Base-by-base conservation (phyloP, 306 rosid species). In the Fragaria nilgerrensis region DNA sequence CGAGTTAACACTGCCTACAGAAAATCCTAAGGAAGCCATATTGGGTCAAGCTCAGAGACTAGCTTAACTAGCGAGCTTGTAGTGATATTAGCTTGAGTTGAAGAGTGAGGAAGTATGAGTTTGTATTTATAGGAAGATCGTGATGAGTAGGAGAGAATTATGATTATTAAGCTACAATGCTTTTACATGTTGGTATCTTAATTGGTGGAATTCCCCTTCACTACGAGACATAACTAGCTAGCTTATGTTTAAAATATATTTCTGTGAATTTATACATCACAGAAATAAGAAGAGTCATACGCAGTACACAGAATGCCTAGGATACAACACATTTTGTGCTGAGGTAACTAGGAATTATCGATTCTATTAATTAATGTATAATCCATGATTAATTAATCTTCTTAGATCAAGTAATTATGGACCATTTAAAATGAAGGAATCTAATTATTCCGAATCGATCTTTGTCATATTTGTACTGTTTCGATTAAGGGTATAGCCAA, bases 181-280 rank as follows among this genome's bases (percentile, higher is more conserved):
- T 49, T 55, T 75, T 52, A 22, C 17, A 69, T 25, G 70, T 50
- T 71, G 91, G 94, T 70, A 89, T 91, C 89, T 91, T 56, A 14
- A 75, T 78, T 48, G 88, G 78, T 85, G 76, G 89, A 82, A 82
- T 84, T 84, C 86, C 81, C 20, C 48, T 84, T 73, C 90, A 86
- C 97, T 87, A 84, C 62, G 32, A 7, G 93, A 88, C 97, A 83
- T 2, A 7, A 9, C 5, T 50, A 3, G 36, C 19, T 59, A 20
- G 34, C 34, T 58, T 22, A 58, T 11, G 64, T 58, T 58, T 58
- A n/a, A 56, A 23, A 59, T 59, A 39, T 59, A 59, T 25, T 59
- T 22, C 34, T 22, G 14, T 3, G 37, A 23, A 58, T 23, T 3
- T 23, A 22, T 56, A 20, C 2, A 19, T 55, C 25, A 45, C 50